These are phyloP conservation scores for Melaleuca alternifolia DNA, from an alignment of 345 rosid genomes.

Conservation along the genomic window DNA sequence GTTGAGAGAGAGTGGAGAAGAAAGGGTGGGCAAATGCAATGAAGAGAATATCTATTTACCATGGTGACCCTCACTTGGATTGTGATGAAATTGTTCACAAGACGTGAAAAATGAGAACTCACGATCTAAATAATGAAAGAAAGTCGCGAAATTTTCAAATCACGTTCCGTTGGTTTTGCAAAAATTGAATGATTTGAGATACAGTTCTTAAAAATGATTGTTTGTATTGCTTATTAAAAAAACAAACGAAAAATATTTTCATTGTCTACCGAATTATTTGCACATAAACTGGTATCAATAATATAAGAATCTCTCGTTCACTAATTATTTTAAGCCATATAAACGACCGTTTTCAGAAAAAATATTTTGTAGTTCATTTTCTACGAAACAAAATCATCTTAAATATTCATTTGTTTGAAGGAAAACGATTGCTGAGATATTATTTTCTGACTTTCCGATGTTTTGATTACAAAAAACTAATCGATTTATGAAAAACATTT, in stretches of 20 bases:
- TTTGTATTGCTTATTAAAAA: accelerated
- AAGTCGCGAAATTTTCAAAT: neutral
- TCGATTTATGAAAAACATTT: too few relatives aligned
- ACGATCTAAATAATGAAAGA: neutral
- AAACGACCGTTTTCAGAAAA: neutral
- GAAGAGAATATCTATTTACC: neutral
- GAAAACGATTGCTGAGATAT: too few relatives aligned
- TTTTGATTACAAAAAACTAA: too few relatives aligned
- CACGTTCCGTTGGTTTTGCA: accelerated
- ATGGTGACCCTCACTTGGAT: neutral
- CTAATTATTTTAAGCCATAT: neutral
- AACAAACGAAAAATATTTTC: neutral
- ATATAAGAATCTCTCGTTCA: neutral
- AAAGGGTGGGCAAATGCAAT: neutral
- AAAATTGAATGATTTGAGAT: neutral
- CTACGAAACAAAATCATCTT: neutral
- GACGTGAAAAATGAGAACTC: too few relatives aligned
- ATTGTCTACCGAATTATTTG: accelerated
- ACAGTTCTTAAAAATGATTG: accelerated
- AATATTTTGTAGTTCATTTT: neutral
- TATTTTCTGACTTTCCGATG: too few relatives aligned
- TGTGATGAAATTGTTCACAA: neutral
- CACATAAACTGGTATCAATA: neutral
- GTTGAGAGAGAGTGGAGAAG: neutral
- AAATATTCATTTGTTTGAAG: too few relatives aligned